A percentile compares a stretch with the other conserved stretches of the same genome.
Conservation (phyloP, 2,329 filamentous ascomycete species). For the Fusarium goolgardi region DNA sequence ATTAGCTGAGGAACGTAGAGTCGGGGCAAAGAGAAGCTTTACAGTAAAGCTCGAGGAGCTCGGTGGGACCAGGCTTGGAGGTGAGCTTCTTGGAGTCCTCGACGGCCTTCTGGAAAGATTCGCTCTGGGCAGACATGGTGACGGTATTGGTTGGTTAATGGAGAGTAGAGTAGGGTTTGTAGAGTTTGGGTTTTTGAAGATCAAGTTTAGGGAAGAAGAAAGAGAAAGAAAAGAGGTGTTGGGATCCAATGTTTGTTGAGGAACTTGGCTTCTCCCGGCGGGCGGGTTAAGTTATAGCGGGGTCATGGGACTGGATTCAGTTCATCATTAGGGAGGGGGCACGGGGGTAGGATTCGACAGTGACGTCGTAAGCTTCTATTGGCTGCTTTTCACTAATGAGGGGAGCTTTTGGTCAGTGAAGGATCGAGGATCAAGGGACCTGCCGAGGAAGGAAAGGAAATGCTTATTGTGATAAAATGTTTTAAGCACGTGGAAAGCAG, state of each 20-base stretch:
- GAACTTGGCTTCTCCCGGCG: conserved; percentile 32
- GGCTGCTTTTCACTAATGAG: conserved; percentile 7
- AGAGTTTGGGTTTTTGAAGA: neutral
- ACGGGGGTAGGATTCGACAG: conserved; percentile 25
- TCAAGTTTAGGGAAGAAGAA: conserved; percentile 4
- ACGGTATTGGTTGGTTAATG: conserved; percentile 7
- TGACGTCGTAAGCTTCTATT: conserved; percentile 37
- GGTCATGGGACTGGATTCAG: conserved; percentile 35
- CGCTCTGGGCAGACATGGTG: conserved; percentile 58
- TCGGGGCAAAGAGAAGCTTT: conserved; percentile 40
- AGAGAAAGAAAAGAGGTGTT: conserved; percentile 30
- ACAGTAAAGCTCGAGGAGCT: conserved; percentile 74
- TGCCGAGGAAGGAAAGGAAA: conserved; percentile 20
- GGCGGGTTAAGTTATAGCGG: conserved; percentile 42
- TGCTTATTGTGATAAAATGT: conserved; percentile 10
- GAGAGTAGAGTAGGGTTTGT: neutral
- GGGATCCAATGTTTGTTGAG: conserved; percentile 39
- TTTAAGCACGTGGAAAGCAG: conserved; percentile 20
- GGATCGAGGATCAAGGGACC: conserved; percentile 10
- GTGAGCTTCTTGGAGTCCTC: conserved; percentile 75
- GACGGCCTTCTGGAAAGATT: conserved; percentile 67
- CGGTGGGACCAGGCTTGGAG: conserved; percentile 70
- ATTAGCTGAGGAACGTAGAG: conserved; percentile 1
- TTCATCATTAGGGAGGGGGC: conserved; percentile 32
- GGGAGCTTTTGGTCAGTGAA: conserved; percentile 7